phyloP scores from a whole-genome alignment of 805 yeast species.

The Monosporozyma aerobia region DNA sequence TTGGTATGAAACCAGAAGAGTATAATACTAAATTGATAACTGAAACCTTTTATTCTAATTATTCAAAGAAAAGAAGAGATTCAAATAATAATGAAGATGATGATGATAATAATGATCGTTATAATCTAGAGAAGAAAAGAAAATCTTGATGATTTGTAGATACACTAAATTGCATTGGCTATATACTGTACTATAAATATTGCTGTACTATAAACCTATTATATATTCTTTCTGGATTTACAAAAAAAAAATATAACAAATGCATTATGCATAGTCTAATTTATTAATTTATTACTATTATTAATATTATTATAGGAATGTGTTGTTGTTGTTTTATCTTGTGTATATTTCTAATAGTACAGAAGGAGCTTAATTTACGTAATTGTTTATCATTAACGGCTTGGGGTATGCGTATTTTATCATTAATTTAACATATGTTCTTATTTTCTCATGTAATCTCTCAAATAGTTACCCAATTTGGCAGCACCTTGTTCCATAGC shows the following conservation, averaged over 20 bases:
- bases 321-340: background rate
- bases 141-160: background rate
- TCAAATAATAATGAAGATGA: background rate
- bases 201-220: background rate
- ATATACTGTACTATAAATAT: background rate
- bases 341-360: background rate
- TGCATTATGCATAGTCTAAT: background rate
- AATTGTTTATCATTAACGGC: background rate
- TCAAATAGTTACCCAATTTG: constrained; percentile 71
- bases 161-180: background rate
- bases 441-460: constrained; percentile 64
- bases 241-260: background rate
- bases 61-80: background rate
- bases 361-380: background rate
- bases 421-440: background rate
- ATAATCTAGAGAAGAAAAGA: background rate
- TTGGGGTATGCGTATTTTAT: background rate
- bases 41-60: background rate
- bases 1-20: constrained; percentile 6
- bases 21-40: constrained; percentile 3
- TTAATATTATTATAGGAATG: background rate
- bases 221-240: background rate
- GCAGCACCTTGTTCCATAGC: constrained; percentile 92
- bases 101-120: background rate
- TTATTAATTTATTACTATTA: background rate